Evolutionary conservation across 176 grass and related monocot species (phyloP), one percentile per base, ranked within the genome.

Genomic region (Zoysia pacifica): DNA sequence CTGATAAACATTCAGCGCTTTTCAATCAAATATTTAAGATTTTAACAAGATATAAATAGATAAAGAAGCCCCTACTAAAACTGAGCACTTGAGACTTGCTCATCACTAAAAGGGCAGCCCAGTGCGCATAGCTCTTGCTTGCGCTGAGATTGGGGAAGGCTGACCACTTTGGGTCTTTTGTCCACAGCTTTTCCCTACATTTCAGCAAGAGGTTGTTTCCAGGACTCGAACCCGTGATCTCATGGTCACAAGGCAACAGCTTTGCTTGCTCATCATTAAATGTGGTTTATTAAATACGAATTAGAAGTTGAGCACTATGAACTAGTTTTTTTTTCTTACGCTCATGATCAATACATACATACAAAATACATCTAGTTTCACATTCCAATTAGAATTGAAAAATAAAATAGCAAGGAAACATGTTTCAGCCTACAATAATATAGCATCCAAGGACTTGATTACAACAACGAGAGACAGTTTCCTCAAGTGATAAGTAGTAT

Each of bases 1-100:
- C 4, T 48, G 64, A 71, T 77, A n/a, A 83, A 20, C 18, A 49
- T 45, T 77, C 12, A 78, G 36, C 9, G 12, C 15, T 52, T 82
- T 52, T 7, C 9, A 41, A 49, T 56, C 47, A 70, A 72, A 46
- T n/a, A 19, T 41, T 55, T 7, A 91, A 82, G 42, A 47, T 28
- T 28, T 28, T 28, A 28, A 28, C 28, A 28, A 28, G 28, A 28
- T 28, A 28, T 28, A 28, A 28, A 28, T 28, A 40, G 65, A 70
- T 53, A 73, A 45, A 48, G 4, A 19, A 64, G 48, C 8, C 7
- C 9, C 76, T 63, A 56, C 37, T 54, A 64, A 72, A 65, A 65
- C 12, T 74, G 9, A 12, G 61, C 66, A 82, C 13, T 50, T 62
- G 4, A 55, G 12, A 46, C 36, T 16, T 12, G 48, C 37, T 66